Base-by-base conservation (phyloP, 495 filamentous ascomycete genomes). In the Daldinia caldariorum region DNA sequence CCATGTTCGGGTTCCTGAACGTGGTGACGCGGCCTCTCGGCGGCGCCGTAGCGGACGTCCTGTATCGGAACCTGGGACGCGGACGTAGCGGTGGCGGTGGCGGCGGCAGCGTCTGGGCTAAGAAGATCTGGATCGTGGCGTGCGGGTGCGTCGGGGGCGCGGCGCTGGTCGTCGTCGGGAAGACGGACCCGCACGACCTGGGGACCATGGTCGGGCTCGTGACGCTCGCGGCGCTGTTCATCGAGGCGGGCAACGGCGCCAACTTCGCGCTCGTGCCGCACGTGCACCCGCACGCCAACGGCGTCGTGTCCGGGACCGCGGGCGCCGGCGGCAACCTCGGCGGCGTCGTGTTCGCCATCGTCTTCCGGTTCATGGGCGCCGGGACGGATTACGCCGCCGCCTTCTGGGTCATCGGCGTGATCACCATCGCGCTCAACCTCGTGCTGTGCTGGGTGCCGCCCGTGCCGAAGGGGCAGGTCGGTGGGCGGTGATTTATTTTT, bases 1-100 rank as follows among this genome's bases (percentile, higher is more conserved):
- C 94, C 60, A 94, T 96, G 89, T 97, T 96, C 75, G 94, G 94
- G 9, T 89, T 97, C 55, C 81, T 97, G 31, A 97, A 97, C 78
- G 81, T 94, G 37, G 77, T 90, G 60, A 91, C 86, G 60, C 86
- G 94, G 0, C 94, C 94, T 0, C 71, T 87, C 0, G 94, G 94
- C 49, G 94, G 94, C 0, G 83, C 92, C 14, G 65, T 93, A 12
- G 84, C 87, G 2, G 94, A 97, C 67, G 26, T 90, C n/a, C 73
- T 94, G 2, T 97, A 94, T 82, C 82, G 79, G 18, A 73, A 73
- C 73, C 22, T 87, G 85, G 0, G 83, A 26, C 26, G 26, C 26
- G 26, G 26, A n/a, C n/a, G 26, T 26, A 26, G 26, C 26, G 26
- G 26, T 3, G 26, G 26, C 26, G 26, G 26, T 3, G 26, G 26